Evolutionary conservation across 495 filamentous ascomycete genomes (phyloP).

Genomic region (Viridothelium virens): DNA sequence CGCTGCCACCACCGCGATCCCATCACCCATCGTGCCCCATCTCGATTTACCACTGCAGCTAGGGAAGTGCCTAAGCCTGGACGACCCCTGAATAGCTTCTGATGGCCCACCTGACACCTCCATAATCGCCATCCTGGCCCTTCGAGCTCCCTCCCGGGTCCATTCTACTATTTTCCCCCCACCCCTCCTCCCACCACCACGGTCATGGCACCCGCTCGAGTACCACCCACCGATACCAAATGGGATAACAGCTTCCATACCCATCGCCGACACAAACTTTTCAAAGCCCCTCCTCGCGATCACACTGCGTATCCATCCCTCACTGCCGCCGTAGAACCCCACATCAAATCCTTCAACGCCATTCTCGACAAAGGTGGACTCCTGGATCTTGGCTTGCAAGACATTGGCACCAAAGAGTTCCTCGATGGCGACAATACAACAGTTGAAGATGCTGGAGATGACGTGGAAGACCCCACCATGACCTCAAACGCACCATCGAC

Average conservation of each 20-base stretch:
- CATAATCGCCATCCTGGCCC: background rate
- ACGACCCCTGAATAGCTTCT: background rate
- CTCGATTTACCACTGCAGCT: background rate
- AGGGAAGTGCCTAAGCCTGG: background rate
- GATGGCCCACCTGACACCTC: background rate
- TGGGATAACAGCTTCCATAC: conserved; percentile 82
- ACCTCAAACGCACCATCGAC: conserved; percentile 40
- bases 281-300: conserved; percentile 78
- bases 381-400: conserved; percentile 66
- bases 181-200: conserved; percentile 27
- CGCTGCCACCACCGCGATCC: background rate
- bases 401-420: conserved; percentile 84
- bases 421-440: conserved; percentile 59
- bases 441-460: conserved; percentile 17
- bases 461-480: conserved; percentile 25
- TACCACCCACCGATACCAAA: conserved; percentile 45
- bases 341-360: conserved; percentile 95
- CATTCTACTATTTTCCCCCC: background rate
- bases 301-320: conserved; percentile 81
- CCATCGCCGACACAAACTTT: conserved; percentile 73
- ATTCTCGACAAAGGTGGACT: conserved; percentile 65
- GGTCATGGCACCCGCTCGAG: conserved; percentile 47
- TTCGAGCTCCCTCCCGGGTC: background rate
- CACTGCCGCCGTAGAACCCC: conserved; percentile 72
- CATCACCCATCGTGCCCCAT: background rate